Base-by-base conservation (phyloP, 176 grass and related monocot genomes). In the Olyra latifolia region DNA sequence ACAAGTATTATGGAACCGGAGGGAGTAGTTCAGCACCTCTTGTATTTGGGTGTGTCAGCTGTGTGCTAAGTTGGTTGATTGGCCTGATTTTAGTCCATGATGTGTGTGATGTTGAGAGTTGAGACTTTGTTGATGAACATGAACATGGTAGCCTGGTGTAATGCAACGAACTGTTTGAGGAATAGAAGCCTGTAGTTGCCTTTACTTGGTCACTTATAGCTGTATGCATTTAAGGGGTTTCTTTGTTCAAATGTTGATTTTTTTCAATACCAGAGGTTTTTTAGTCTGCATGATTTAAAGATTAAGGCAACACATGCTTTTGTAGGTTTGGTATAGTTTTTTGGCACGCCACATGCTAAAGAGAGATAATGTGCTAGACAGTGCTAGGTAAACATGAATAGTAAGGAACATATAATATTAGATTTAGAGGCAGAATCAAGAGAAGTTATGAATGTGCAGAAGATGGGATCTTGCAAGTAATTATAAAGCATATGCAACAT, bases 371-470 rank as follows among this genome's bases (percentile, higher is more conserved):
- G 54, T 23, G 46, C 15, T 69, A 45, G 7, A 42, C 60, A 11
- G 25, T 62, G 43, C 32, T 61, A 43, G 57, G 25, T 68, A 32
- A 62, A 80, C 38, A 39, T 80, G 14, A 39, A 44, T 24, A 88
- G 19, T 75, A 62, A 19, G 70, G 27, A 79, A 65, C 10, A 54
- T 20, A 29, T 29, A 48, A n/a, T 87, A 43, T 11, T 52, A 80
- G 10, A 46, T 27, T 4, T 45, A 27, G 52, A 47, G 10, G 48
- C 49, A 57, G 19, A 48, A 66, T 85, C 47, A 58, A 72, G 57
- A 50, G 38, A 27, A 62, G 41, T 40, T 64, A 65, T 19, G 40
- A 23, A 28, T 66, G 2, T 84, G 38, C 25, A 69, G 42, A 48
- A 35, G 27, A 57, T 64, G 46, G 22, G 41, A 78, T 28, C 39